A percentile compares a stretch with the other conserved stretches of the same genome.
Evolutionary conservation across 441 rosid species (phyloP).

Genomic region (Cnidoscolus chayamansa): DNA sequence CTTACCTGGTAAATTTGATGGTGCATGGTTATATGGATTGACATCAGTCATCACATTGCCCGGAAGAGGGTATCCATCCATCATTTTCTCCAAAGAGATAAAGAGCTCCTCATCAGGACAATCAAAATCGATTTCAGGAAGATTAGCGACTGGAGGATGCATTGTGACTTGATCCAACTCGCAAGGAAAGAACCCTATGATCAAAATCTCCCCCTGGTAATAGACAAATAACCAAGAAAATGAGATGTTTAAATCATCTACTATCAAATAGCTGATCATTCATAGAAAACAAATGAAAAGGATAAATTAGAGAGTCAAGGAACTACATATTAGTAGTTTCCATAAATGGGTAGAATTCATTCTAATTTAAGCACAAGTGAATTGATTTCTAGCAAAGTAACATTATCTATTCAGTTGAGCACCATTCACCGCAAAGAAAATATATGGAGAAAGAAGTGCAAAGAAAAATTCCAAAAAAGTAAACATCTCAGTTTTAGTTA

Average conservation of each 20-base stretch:
- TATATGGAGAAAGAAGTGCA: not conserved
- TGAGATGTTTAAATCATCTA: not conserved
- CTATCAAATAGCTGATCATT: not conserved
- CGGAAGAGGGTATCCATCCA: conserved; percentile 37
- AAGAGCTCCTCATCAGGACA: conserved; percentile 33
- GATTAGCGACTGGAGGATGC: conserved; percentile 29
- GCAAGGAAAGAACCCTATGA: not conserved
- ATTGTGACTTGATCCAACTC: conserved; percentile 23
- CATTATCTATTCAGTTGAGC: not conserved
- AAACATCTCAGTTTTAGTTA: no score
- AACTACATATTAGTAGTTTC: not conserved
- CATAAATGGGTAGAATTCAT: not conserved
- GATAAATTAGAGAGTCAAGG: not conserved
- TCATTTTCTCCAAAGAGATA: conserved; percentile 25
- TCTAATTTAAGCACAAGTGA: not conserved
- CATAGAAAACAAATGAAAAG: not conserved
- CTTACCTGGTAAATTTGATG: conserved; percentile 45
- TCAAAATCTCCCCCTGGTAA: conserved; percentile 2
- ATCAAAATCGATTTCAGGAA: conserved; percentile 21
- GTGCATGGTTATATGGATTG: conserved; percentile 36
- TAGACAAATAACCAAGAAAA: conserved; percentile 2
- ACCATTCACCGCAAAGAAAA: not conserved
- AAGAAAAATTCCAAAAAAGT: no score
- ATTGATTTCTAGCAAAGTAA: not conserved
- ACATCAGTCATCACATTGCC: conserved; percentile 35